These are phyloP conservation scores for Soucietia sequanensis DNA, from an alignment of 805 yeast genomes.

Conservation along the genomic window DNA sequence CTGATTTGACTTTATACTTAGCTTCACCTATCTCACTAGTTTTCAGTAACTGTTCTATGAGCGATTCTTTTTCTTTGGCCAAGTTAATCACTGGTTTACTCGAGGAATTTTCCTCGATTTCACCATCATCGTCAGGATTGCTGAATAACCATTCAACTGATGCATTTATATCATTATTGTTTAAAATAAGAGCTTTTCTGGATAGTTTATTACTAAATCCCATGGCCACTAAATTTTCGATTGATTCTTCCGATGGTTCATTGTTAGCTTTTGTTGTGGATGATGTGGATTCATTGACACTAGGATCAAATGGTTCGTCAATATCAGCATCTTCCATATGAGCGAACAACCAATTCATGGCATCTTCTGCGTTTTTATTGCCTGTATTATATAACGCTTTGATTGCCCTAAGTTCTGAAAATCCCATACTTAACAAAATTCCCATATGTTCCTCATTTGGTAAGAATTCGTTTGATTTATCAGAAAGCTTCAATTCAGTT, in stretches of 20 bases:
- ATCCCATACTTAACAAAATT: slow-evolving; percentile 80
- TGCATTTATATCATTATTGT: slow-evolving; percentile 60
- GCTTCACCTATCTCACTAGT: slow-evolving; percentile 17
- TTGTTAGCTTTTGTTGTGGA: too few relatives aligned
- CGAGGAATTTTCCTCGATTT: slow-evolving; percentile 23
- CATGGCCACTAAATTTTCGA: slow-evolving; percentile 61
- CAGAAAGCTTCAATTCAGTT: slow-evolving; percentile 5
- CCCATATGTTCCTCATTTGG: slow-evolving; percentile 58
- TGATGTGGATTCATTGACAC: slow-evolving; percentile 14
- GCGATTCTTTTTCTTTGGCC: slow-evolving; percentile 14
- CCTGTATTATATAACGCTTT: slow-evolving; percentile 75
- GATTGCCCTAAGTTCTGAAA: slow-evolving; percentile 60
- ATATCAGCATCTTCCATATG: slow-evolving; percentile 85
- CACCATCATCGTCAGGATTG: slow-evolving; percentile 78
- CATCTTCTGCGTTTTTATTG: slow-evolving; percentile 61
- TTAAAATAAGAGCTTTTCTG: slow-evolving; percentile 66
- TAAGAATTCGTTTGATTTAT: slow-evolving; percentile 29
- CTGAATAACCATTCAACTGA: slow-evolving; percentile 91
- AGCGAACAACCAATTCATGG: slow-evolving; percentile 87
- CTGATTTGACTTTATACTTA: slow-evolving; percentile 54
- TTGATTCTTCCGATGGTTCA: slow-evolving; percentile 32
- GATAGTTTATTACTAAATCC: slow-evolving; percentile 71
- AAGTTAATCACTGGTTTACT: slow-evolving; percentile 26
- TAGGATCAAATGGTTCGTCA: slow-evolving; percentile 55
- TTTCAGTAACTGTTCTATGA: slow-evolving; percentile 11